Conservation (phyloP, 805 yeast species). For the Komagataella ulmi region DNA sequence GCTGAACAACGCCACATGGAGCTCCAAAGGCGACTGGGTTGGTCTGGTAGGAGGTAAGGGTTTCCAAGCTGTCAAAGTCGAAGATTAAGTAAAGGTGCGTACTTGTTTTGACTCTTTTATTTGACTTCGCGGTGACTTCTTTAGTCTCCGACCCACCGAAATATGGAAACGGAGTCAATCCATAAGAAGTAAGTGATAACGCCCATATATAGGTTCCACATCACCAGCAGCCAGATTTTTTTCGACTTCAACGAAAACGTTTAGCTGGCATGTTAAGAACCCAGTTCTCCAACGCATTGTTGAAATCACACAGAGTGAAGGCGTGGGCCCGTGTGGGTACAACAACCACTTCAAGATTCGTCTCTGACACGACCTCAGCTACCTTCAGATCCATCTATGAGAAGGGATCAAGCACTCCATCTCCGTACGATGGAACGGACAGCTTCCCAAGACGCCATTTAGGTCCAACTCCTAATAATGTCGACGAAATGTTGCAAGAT, state of each 20-base stretch:
- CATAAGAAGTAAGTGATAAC: neutral
- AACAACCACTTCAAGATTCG: neutral
- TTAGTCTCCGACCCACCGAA: neutral
- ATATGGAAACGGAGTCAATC: neutral
- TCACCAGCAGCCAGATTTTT: neutral
- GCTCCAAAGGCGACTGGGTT: slow-evolving; percentile 62
- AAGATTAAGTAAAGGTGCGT: slow-evolving; percentile 13
- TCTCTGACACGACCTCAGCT: neutral
- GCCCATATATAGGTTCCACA: neutral
- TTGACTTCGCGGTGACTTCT: neutral
- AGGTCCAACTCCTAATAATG: slow-evolving; percentile 63
- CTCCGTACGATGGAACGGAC: slow-evolving; percentile 32
- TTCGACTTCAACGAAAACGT: neutral
- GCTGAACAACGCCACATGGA: slow-evolving; percentile 70
- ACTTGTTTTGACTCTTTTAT: slow-evolving; percentile 64
- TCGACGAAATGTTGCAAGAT: slow-evolving; percentile 46
- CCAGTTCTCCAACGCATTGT: neutral
- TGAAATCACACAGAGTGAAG: neutral
- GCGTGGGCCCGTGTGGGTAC: neutral
- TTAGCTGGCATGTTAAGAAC: neutral
- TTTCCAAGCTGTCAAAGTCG: slow-evolving; percentile 42
- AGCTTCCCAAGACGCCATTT: slow-evolving; percentile 85
- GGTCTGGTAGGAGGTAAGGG: slow-evolving; percentile 63
- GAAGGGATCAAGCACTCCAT: neutral
- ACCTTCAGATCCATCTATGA: neutral